A percentile compares a stretch with the other conserved stretches of the same genome.
Conservation (phyloP, 2,329 filamentous ascomycete species). For the Colletotrichum higginsianum region DNA sequence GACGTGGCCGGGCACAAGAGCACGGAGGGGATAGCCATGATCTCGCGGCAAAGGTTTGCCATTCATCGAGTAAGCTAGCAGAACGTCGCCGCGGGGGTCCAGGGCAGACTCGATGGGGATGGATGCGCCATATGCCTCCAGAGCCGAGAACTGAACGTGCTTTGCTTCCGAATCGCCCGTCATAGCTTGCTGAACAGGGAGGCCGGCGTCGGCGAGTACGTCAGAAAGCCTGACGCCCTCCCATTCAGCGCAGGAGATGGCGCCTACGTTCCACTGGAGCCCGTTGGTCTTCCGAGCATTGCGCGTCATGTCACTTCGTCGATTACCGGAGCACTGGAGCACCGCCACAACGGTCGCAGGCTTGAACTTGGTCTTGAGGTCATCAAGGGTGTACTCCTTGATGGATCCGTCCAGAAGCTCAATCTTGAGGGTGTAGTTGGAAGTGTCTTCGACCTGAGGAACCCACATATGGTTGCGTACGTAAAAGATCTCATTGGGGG, state of each 20-base stretch:
- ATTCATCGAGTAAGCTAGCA: constrained; percentile 79
- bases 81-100: constrained; percentile 74
- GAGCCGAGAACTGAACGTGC: constrained; percentile 71
- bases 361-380: constrained; percentile 68
- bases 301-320: constrained; percentile 72
- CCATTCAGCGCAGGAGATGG: constrained; percentile 73
- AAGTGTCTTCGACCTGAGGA: constrained; percentile 59
- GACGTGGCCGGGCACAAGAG: constrained; percentile 75
- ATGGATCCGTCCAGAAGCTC: constrained; percentile 70
- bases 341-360: constrained; percentile 67
- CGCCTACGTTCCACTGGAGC: constrained; percentile 72
- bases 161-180: constrained; percentile 56
- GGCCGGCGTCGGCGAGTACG: constrained; percentile 69
- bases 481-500: constrained; percentile 58
- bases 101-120: constrained; percentile 73
- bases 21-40: constrained; percentile 76
- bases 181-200: constrained; percentile 57
- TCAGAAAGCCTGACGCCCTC: constrained; percentile 70
- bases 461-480: constrained; percentile 76
- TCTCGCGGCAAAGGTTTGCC: constrained; percentile 73
- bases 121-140: constrained; percentile 74
- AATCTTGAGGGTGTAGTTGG: constrained; percentile 64
- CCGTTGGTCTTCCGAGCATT: constrained; percentile 66
- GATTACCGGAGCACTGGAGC: constrained; percentile 74
- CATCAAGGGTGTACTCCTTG: constrained; percentile 66